Evolutionary conservation across 768 basidiomycete species (phyloP).

Genomic region (Pleurotus pulmonarius): DNA sequence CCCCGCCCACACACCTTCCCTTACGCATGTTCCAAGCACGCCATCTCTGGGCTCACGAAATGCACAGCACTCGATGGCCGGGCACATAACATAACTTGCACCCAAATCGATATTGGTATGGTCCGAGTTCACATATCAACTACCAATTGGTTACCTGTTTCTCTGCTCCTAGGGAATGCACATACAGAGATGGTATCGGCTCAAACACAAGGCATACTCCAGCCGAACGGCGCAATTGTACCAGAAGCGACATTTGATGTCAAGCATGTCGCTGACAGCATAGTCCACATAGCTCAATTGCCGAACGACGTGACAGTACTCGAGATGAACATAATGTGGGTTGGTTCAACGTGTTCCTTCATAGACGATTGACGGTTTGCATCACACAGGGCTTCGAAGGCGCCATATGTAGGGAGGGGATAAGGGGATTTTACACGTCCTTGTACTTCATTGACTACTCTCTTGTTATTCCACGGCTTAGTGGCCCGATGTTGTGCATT

Average conservation of each 20-base stretch:
- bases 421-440: conserved; percentile 4
- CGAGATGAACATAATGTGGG: conserved; percentile 72
- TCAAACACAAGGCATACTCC: conserved; percentile 49
- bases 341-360: conserved; percentile 7
- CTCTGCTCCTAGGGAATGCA: conserved; percentile 55
- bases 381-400: conserved; percentile 20
- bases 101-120: conserved; percentile 80
- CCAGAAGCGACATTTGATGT: conserved; percentile 70
- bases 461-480: no score
- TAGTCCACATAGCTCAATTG: conserved; percentile 69
- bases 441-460: no score
- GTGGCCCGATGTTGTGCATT: no score
- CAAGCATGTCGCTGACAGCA: conserved; percentile 63
- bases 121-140: not conserved
- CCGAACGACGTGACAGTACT: conserved; percentile 69
- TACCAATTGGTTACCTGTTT: not conserved
- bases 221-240: conserved; percentile 59
- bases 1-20: conserved; percentile 62
- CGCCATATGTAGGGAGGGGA: conserved; percentile 26
- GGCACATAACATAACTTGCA: conserved; percentile 66
- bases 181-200: conserved; percentile 53
- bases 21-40: conserved; percentile 82
- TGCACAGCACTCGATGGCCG: conserved; percentile 76
- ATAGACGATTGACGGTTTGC: not conserved
- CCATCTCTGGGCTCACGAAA: conserved; percentile 73